Base-by-base conservation (phyloP, 257 asterid species). In the Rhazya stricta region DNA sequence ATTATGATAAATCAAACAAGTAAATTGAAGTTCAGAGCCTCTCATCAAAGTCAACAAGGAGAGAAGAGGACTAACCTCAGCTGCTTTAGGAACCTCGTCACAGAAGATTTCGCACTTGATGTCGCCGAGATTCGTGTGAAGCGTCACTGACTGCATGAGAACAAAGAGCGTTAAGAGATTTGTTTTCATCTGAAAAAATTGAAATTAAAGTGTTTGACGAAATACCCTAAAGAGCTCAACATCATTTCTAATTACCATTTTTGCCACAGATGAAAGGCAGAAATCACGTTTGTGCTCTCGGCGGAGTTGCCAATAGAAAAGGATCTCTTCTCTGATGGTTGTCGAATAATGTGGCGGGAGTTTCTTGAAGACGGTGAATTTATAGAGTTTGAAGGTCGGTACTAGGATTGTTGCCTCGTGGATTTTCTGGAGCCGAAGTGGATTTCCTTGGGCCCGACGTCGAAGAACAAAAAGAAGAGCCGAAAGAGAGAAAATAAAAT, bases 91-190 rank as follows among this genome's bases (percentile, higher is more conserved):
- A 41, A 94, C 99, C 88, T 94, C 97, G 80, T 94, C 99, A 74
- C 97, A 94, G 83, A 89, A 92, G 78, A 94, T 83, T 87, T 92
- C 99, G 81, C 99, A 94, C 91, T 94, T 94, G 83, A 94, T 89
- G 66, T 94, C 99, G 19, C 99, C 99, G 80, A 92, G 86, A 80
- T 94, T 94, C 29, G 99, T 94, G 88, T 92, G 96, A 46, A 94
- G 94, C 46, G 98, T 94, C 84, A 94, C 96, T 48, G 99, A 84
- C 99, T 94, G 86, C 72, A 81, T 77, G 72, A 50, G 15, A 74
- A 13, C 50, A 65, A 43, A 37, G 23, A 16, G n/a, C 56, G 9
- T 46, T 50, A 29, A 19, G 8, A 4, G 67, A 54, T 43, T 77
- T 21, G 8, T 10, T 72, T 39, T 30, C 58, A 8, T 12, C 32